These are phyloP conservation scores for Magnolia changhungtana DNA, from an alignment of 164 flowering plant genomes.

Conservation along the genomic window DNA sequence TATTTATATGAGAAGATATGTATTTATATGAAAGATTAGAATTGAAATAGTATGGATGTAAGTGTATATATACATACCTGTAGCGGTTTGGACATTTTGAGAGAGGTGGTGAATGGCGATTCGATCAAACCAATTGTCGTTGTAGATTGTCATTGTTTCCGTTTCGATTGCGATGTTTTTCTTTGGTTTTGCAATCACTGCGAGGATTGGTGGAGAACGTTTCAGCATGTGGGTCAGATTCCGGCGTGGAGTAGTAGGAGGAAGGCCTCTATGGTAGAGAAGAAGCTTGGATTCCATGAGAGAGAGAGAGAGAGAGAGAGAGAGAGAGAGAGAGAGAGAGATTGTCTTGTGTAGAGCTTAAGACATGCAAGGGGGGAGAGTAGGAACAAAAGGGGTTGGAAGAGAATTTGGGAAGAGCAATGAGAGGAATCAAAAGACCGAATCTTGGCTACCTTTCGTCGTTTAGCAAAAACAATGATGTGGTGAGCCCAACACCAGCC, in stretches of 20 bases:
- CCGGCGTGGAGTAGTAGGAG: background rate
- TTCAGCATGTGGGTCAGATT: background rate
- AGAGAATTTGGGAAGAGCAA: background rate
- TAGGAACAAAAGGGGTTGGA: background rate
- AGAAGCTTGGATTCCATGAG: background rate
- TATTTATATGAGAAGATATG: too few relatives aligned
- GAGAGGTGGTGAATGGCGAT: conserved; percentile 68
- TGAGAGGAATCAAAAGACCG: background rate
- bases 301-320: background rate
- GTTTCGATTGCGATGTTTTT: conserved; percentile 5
- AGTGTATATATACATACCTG: conserved; percentile 38
- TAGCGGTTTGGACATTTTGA: conserved; percentile 45
- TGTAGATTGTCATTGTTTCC: conserved; percentile 20
- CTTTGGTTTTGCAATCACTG: conserved; percentile 36
- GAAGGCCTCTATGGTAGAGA: background rate
- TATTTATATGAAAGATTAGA: too few relatives aligned
- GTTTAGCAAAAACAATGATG: background rate
- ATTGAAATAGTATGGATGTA: too few relatives aligned
- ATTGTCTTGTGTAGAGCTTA: background rate
- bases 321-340: background rate
- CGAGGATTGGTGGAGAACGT: conserved; percentile 4
- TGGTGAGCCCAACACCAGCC: too few relatives aligned
- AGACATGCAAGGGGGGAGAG: background rate
- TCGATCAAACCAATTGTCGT: conserved; percentile 64
- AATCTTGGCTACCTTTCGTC: background rate